A percentile compares a stretch with the other conserved stretches of the same genome.
Evolutionary conservation across 108 stramenopile species (phyloP).

Genomic region (Skeletonema menzelii): DNA sequence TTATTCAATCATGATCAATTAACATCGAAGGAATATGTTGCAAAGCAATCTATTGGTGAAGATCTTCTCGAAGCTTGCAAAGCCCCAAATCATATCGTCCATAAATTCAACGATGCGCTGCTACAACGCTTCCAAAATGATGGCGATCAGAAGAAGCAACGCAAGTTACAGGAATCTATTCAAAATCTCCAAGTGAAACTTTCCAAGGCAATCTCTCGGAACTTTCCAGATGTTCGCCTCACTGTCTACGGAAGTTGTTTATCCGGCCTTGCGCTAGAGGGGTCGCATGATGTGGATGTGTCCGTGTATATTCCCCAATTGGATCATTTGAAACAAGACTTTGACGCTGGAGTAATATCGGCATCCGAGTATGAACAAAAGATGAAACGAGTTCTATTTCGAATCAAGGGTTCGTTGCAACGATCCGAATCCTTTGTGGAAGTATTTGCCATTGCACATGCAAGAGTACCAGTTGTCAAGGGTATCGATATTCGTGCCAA

Average conservation of each 20-base stretch:
- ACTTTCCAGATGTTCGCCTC: constrained; percentile 26
- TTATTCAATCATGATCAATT: constrained; percentile 21
- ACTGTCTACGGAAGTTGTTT: constrained; percentile 78
- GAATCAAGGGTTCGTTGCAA: constrained; percentile 22
- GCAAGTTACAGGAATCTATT: constrained; percentile 15
- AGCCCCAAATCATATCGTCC: constrained; percentile 2
- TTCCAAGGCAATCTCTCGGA: constrained; percentile 24
- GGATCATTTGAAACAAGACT: constrained; percentile 40
- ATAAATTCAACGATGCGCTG: constrained; percentile 15
- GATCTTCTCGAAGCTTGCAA: background rate
- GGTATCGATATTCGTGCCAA: constrained; percentile 54
- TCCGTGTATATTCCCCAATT: constrained; percentile 56
- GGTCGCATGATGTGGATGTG: constrained; percentile 77
- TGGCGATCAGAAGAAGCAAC: constrained; percentile 14
- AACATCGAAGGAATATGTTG: constrained; percentile 8
- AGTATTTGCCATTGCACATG: constrained; percentile 54
- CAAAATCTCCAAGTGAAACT: constrained; percentile 21
- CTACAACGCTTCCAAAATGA: constrained; percentile 25
- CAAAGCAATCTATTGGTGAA: constrained; percentile 21
- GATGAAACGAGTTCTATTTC: constrained; percentile 56
- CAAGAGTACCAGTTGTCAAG: constrained; percentile 82
- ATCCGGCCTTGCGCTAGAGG: constrained; percentile 64
- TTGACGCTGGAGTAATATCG: constrained; percentile 51
- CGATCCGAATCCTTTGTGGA: constrained; percentile 39
- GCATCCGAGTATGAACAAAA: constrained; percentile 49